Evolutionary conservation across 495 filamentous ascomycete species (phyloP).

Genomic region (Lasiosphaeriaceae sp.): DNA sequence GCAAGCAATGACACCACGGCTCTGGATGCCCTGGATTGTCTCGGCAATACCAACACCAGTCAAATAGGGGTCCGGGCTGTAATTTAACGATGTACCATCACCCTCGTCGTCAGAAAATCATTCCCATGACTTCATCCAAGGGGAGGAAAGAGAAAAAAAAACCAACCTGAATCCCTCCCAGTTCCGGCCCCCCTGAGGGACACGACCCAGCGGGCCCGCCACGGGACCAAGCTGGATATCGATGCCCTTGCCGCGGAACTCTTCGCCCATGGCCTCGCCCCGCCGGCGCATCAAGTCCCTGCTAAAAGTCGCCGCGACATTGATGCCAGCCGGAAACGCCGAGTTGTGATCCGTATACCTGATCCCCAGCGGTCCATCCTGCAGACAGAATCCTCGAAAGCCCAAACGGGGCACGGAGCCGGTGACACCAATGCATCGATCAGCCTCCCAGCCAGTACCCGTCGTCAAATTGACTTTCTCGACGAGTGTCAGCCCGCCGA

Average conservation of each 20-base stretch:
- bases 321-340: constrained; percentile 72
- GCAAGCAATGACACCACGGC: constrained; percentile 53
- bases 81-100: not conserved
- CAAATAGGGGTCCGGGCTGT: constrained; percentile 56
- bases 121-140: too few relatives aligned
- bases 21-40: constrained; percentile 54
- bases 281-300: constrained; percentile 56
- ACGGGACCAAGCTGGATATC: constrained; percentile 51
- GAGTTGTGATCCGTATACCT: constrained; percentile 55
- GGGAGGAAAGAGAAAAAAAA: too few relatives aligned
- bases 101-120: not conserved
- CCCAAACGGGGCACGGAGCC: constrained; percentile 46
- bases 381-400: constrained; percentile 46
- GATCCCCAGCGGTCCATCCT: constrained; percentile 48
- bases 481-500: constrained; percentile 67
- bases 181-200: constrained; percentile 58
- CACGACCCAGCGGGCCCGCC: constrained; percentile 51
- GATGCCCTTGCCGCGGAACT: constrained; percentile 61
- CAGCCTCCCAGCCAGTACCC: constrained; percentile 68
- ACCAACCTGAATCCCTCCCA: constrained; percentile 57
- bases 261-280: constrained; percentile 54
- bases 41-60: constrained; percentile 51
- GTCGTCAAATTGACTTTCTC: constrained; percentile 89
- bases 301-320: constrained; percentile 71
- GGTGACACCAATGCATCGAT: constrained; percentile 72